phyloP scores from a whole-genome alignment of 2,329 filamentous ascomycete species.

The Colletotrichum shisoi region DNA sequence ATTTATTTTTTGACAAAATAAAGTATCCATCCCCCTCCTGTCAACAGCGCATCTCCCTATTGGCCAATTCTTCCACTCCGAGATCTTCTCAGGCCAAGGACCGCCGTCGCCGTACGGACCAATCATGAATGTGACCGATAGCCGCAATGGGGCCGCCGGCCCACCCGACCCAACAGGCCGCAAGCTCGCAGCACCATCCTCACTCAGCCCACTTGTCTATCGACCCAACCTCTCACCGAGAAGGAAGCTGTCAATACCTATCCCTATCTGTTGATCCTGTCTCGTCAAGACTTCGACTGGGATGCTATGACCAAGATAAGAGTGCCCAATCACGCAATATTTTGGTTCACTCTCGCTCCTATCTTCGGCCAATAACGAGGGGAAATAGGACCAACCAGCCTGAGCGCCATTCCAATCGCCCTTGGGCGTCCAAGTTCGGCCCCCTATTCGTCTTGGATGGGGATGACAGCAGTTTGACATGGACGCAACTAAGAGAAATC shows the following conservation, averaged over 20 bases:
- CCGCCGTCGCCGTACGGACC: background rate
- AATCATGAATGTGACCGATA: slow-evolving; percentile 27
- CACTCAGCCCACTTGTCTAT: slow-evolving; percentile 3
- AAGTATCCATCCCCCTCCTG: background rate
- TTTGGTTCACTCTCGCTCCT: background rate
- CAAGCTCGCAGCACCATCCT: slow-evolving; percentile 7
- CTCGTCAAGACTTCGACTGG: background rate
- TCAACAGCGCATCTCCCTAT: background rate
- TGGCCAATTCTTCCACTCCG: slow-evolving; percentile 4
- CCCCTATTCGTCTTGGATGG: background rate
- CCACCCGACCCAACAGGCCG: background rate
- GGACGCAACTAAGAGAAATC: background rate
- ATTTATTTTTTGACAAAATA: background rate
- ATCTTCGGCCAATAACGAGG: background rate
- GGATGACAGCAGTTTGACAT: background rate
- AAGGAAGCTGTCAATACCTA: background rate
- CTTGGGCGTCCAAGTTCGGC: background rate
- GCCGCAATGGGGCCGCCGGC: slow-evolving; percentile 18
- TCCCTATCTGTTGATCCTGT: background rate
- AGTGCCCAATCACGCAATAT: slow-evolving; percentile 22
- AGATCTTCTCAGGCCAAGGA: slow-evolving; percentile 22
- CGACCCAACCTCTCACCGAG: slow-evolving; percentile 5
- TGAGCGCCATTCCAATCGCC: background rate
- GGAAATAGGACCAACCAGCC: no score
- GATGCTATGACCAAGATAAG: slow-evolving; percentile 18